Evolutionary conservation across 345 rosid genomes (phyloP), one percentile per base, ranked within the genome.

Genomic region (Citrus cavaleriei): DNA sequence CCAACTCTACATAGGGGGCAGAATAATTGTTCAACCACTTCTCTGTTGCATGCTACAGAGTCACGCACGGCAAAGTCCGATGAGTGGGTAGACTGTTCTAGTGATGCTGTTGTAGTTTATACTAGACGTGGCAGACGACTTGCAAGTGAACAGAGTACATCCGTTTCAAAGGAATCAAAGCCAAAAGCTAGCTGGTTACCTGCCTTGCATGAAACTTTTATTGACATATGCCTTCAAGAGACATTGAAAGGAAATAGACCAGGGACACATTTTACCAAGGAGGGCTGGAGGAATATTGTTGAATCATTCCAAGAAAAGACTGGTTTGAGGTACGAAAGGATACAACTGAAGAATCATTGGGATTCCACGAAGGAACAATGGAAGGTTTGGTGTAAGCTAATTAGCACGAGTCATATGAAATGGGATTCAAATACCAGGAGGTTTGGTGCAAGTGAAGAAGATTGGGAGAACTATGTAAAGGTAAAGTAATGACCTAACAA

Each of bases 371-470:
- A 86, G 78, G 87, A 83, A 70, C 83, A 79, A 4, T 86, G 92
- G 91, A 89, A 83, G 81, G 72, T 83, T 57, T 88, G 92, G 89
- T 83, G 88, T 70, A 83, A 85, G 81, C 72, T 86, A 9, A 38
- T 87, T 37, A 80, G 38, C 10, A 54, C 80, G 65, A 51, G 79
- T 63, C 58, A 70, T 30, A 80, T 89, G 92, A 87, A 86, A 83
- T 89, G 92, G 92, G 84, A 87, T 82, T 86, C 83, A 27, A 25
- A 78, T 68, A 69, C 85, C 30, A 49, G 51, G 38, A 63, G 55
- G 25, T 87, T 88, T 67, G 81, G 88, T 21, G 88, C 88, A 16
- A 79, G 79, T 27, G 82, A 88, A 2, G 86, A 85, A 32, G 89
- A 84, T 10, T 89, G 89, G 90, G 57, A 38, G 71, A 62, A 10